These are phyloP conservation scores for Geotrichum fermentans DNA, from an alignment of 1,139 yeast genomes.

Conservation along the genomic window DNA sequence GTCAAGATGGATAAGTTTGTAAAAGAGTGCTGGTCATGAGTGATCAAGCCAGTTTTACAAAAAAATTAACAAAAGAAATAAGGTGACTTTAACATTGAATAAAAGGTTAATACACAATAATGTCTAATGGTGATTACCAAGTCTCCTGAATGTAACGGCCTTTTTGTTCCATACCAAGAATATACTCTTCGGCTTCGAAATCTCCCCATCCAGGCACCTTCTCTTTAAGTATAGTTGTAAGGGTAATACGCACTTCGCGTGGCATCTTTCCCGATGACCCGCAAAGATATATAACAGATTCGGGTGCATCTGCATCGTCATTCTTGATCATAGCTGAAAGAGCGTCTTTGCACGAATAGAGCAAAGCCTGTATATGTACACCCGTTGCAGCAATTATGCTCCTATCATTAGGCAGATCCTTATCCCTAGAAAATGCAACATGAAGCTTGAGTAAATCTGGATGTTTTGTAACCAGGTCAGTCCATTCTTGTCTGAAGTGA, in stretches of 20 bases:
- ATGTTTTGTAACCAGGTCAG: slow-evolving; percentile 20
- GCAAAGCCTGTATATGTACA: slow-evolving; percentile 67
- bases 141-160: slow-evolving; percentile 85
- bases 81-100: neutral
- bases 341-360: slow-evolving; percentile 46
- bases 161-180: slow-evolving; percentile 57
- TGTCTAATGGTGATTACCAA: slow-evolving; percentile 49
- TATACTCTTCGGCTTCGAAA: slow-evolving; percentile 48
- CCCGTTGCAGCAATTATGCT: slow-evolving; percentile 20
- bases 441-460: slow-evolving; percentile 25
- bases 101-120: neutral
- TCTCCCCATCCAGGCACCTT: slow-evolving; percentile 38
- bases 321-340: slow-evolving; percentile 50
- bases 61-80: neutral
- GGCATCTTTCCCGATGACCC: slow-evolving; percentile 98
- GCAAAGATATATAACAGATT: slow-evolving; percentile 69
- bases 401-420: neutral
- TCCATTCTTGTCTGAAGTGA: slow-evolving; percentile 57
- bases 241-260: slow-evolving; percentile 72
- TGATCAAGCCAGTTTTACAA: neutral
- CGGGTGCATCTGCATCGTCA: slow-evolving; percentile 24
- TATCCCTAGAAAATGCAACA: slow-evolving; percentile 19
- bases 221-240: slow-evolving; percentile 55
- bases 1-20: slow-evolving; percentile 89
- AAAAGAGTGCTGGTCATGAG: slow-evolving; percentile 61